Evolutionary conservation across 1,139 yeast species (phyloP).

Genomic region (Chernovozyma sophiae-reginae): DNA sequence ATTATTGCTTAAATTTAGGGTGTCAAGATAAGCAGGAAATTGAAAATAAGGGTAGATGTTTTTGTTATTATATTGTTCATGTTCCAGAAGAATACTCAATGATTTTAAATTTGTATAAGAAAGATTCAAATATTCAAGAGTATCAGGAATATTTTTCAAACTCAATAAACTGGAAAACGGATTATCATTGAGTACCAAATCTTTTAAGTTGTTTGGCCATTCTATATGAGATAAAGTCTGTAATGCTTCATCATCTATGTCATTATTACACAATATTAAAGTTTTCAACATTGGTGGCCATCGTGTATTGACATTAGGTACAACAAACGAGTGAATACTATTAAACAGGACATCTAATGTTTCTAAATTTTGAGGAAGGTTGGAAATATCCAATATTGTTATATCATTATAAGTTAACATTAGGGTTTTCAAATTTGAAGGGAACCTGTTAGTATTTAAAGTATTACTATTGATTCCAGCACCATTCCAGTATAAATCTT

Average conservation of each 20-base stretch:
- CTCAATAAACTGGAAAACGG: constrained; percentile 16
- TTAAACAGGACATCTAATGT: constrained; percentile 28
- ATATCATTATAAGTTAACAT: constrained; percentile 34
- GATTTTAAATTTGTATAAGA: constrained; percentile 10
- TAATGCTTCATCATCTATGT: constrained; percentile 18
- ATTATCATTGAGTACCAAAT: constrained; percentile 24
- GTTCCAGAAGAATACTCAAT: constrained; percentile 5
- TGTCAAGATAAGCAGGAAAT: constrained; percentile 23
- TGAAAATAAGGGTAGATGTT: constrained; percentile 8
- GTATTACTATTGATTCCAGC: constrained; percentile 18
- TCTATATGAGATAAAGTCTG: constrained; percentile 12
- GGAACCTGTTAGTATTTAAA: constrained; percentile 15
- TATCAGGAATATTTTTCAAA: constrained; percentile 19
- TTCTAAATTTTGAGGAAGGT: constrained; percentile 24
- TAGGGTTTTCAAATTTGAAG: constrained; percentile 22
- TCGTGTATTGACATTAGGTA: not conserved
- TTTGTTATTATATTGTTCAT: not conserved
- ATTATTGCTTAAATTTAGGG: constrained; percentile 14
- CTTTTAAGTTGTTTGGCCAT: constrained; percentile 25
- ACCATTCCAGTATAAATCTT: constrained; percentile 29
- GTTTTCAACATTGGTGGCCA: constrained; percentile 28
- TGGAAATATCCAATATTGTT: constrained; percentile 16
- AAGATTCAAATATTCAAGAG: constrained; percentile 20
- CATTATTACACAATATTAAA: constrained; percentile 23
- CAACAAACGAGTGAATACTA: constrained; percentile 9